These are phyloP conservation scores for Pichia scutulata DNA, from an alignment of 805 yeast species.

Conservation along the genomic window DNA sequence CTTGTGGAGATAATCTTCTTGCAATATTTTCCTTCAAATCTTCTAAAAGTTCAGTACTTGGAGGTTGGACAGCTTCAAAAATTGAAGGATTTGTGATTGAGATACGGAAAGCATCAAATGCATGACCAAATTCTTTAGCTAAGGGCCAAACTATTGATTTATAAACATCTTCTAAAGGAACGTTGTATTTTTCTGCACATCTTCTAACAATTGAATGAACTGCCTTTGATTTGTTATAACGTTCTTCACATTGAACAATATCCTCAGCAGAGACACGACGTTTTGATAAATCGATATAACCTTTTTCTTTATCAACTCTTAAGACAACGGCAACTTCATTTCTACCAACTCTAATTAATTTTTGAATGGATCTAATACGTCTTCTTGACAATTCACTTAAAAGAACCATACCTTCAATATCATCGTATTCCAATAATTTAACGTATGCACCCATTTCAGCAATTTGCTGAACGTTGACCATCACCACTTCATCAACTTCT, in stretches of 20 bases:
- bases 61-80: constrained; percentile 63
- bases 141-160: constrained; percentile 95
- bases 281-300: constrained; percentile 94
- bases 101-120: constrained; percentile 93
- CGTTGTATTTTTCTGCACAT: constrained; percentile 93
- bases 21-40: constrained; percentile 84
- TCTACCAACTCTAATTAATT: constrained; percentile 94
- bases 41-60: constrained; percentile 65
- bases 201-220: constrained; percentile 98
- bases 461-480: constrained; percentile 97
- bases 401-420: constrained; percentile 97
- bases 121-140: constrained; percentile 91
- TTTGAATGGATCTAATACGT: constrained; percentile 96
- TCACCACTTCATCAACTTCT: constrained; percentile 97
- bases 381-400: constrained; percentile 95
- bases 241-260: constrained; percentile 93
- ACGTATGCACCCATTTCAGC: constrained; percentile 99
- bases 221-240: constrained; percentile 93
- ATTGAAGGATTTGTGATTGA: constrained; percentile 88
- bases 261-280: constrained; percentile 98
- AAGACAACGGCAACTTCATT: constrained; percentile 97
- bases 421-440: constrained; percentile 91
- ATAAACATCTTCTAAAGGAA: constrained; percentile 79
- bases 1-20: constrained; percentile 94
- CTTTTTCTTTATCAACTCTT: constrained; percentile 97